Evolutionary conservation across 305 asterid genomes (phyloP).

Genomic region (Plantago lanceolata): DNA sequence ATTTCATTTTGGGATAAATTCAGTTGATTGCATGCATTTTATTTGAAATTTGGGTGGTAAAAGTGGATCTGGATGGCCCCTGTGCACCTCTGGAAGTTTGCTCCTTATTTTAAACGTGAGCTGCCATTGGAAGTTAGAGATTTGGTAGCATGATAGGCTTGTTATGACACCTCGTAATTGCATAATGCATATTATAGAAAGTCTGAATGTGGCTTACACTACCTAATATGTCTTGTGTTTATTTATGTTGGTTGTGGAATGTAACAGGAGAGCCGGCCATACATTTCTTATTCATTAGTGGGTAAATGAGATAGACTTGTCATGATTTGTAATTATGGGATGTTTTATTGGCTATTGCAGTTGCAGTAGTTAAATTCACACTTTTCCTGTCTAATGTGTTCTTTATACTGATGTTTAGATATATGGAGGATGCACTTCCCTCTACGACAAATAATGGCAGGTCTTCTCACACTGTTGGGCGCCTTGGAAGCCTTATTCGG

Average conservation of each 20-base stretch:
- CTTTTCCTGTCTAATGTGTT: constrained; percentile 5
- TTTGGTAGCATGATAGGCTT: not conserved
- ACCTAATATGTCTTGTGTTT: not conserved
- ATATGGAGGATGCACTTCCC: constrained; percentile 67
- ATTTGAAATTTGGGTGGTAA: not conserved
- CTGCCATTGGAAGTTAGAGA: not conserved
- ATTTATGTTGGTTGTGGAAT: not conserved
- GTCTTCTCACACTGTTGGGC: constrained; percentile 84
- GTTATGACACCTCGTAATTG: not conserved
- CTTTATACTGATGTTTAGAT: constrained; percentile 41
- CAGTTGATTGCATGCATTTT: not conserved
- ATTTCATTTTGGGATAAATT: not conserved
- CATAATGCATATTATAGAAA: not conserved
- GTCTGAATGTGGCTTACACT: not conserved
- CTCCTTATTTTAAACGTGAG: not conserved
- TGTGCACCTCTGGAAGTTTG: not conserved
- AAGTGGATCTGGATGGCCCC: not conserved
- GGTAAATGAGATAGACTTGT: constrained; percentile 6
- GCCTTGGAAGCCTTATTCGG: constrained; percentile 87
- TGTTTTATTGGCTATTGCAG: not conserved
- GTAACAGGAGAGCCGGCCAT: constrained; percentile 6
- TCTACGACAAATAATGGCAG: constrained; percentile 67
- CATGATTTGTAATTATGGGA: not conserved
- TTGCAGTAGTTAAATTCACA: constrained; percentile 4
- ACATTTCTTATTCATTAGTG: not conserved